phyloP scores from a whole-genome alignment of 805 yeast genomes.

The Suhomyces canberraensis region DNA sequence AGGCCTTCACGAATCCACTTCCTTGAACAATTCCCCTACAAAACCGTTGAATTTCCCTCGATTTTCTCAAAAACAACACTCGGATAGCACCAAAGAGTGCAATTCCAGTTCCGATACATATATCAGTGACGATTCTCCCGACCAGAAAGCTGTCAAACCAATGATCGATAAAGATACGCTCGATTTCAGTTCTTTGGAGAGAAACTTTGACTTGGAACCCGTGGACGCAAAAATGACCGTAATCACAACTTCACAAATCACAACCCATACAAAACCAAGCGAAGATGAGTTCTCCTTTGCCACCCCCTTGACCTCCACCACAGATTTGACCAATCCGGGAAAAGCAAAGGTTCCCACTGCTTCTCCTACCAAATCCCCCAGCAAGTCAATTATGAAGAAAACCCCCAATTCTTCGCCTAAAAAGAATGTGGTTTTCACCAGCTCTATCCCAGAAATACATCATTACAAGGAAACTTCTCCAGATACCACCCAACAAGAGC shows the following conservation, averaged over 20 bases:
- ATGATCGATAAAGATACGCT: conserved; percentile 1
- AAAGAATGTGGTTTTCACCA: conserved; percentile 36
- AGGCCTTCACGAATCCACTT: conserved; percentile 4
- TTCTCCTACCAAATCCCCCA: conserved; percentile 24
- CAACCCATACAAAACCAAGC: background rate
- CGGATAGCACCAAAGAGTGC: conserved; percentile 22
- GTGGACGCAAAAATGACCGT: conserved; percentile 6
- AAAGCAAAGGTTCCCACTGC: background rate
- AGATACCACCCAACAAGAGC: conserved; percentile 1
- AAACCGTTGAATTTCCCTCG: conserved; percentile 32
- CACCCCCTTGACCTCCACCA: conserved; percentile 21
- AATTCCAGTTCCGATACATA: conserved; percentile 43
- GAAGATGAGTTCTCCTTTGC: conserved; percentile 26
- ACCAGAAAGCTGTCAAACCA: conserved; percentile 1
- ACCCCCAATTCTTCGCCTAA: conserved; percentile 30
- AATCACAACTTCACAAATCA: background rate
- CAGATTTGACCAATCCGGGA: conserved; percentile 11
- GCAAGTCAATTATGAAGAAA: conserved; percentile 38
- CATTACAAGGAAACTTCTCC: conserved; percentile 18
- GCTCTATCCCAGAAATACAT: conserved; percentile 29
- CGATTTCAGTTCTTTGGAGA: conserved; percentile 13
- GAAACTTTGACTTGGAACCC: conserved; percentile 21
- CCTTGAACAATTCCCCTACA: conserved; percentile 25
- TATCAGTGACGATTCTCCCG: conserved; percentile 28
- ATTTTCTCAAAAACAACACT: conserved; percentile 5